phyloP scores from a whole-genome alignment of 768 basidiomycete genomes.

The Calvatia gigantea region DNA sequence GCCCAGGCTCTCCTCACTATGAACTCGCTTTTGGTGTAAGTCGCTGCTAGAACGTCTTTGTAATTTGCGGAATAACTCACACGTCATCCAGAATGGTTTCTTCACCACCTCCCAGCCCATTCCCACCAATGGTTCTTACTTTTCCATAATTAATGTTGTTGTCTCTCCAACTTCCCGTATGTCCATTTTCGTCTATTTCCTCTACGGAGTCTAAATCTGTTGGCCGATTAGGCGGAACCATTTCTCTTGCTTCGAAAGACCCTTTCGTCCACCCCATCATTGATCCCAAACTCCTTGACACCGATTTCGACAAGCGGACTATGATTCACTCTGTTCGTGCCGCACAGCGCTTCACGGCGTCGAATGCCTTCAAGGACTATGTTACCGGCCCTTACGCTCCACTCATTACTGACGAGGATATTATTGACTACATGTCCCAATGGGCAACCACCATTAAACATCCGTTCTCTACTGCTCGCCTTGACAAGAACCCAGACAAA shows the following conservation, averaged over 20 bases:
- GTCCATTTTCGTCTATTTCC: too few relatives aligned
- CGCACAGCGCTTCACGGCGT: constrained; percentile 18
- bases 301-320: constrained; percentile 22
- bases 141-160: constrained; percentile 23
- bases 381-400: constrained; percentile 19
- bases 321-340: constrained; percentile 20
- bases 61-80: not conserved
- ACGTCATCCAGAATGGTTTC: constrained; percentile 12
- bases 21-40: constrained; percentile 29
- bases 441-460: constrained; percentile 21
- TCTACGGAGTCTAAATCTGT: too few relatives aligned
- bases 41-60: not conserved
- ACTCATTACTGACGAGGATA: constrained; percentile 14
- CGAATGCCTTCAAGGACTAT: constrained; percentile 23
- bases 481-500: constrained; percentile 17
- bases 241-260: constrained; percentile 18
- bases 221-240: constrained; percentile 18
- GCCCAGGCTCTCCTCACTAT: constrained; percentile 27
- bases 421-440: constrained; percentile 19
- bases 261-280: constrained; percentile 24
- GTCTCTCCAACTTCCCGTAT: constrained; percentile 34
- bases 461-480: constrained; percentile 23
- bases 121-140: constrained; percentile 25
- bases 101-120: constrained; percentile 22
- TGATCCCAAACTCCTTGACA: constrained; percentile 36